Conservation (phyloP, 352 stramenopile genomes). For the Phytophthora pisi region DNA sequence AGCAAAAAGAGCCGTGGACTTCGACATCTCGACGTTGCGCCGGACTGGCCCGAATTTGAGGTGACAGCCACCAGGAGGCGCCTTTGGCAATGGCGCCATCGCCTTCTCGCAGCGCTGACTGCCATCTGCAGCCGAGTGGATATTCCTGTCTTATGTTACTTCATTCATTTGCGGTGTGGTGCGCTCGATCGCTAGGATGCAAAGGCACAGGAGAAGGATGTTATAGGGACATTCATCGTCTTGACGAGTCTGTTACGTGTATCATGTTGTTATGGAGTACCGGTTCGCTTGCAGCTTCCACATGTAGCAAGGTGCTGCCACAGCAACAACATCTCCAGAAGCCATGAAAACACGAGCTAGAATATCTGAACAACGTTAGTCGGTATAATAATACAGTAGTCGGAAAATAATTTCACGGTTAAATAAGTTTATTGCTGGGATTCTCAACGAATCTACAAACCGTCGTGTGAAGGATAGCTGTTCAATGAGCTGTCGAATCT, state of each 20-base stretch:
- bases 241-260: neutral
- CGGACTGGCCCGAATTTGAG: neutral
- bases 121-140: neutral
- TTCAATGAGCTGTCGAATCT: too few relatives aligned
- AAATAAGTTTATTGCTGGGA: too few relatives aligned
- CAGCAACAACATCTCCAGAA: too few relatives aligned
- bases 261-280: neutral
- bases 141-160: neutral
- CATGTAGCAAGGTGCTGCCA: too few relatives aligned
- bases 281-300: neutral
- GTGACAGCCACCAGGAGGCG: neutral
- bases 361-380: too few relatives aligned
- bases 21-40: neutral
- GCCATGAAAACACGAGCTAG: too few relatives aligned
- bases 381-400: too few relatives aligned
- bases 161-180: neutral
- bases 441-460: too few relatives aligned
- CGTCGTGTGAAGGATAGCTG: too few relatives aligned
- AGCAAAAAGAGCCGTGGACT: neutral
- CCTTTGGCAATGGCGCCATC: neutral
- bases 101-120: neutral
- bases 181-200: neutral
- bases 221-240: neutral
- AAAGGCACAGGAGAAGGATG: neutral
- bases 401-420: too few relatives aligned